Evolutionary conservation across 805 yeast genomes (phyloP).

Genomic region (Wickerhamiella kurtzmanii): DNA sequence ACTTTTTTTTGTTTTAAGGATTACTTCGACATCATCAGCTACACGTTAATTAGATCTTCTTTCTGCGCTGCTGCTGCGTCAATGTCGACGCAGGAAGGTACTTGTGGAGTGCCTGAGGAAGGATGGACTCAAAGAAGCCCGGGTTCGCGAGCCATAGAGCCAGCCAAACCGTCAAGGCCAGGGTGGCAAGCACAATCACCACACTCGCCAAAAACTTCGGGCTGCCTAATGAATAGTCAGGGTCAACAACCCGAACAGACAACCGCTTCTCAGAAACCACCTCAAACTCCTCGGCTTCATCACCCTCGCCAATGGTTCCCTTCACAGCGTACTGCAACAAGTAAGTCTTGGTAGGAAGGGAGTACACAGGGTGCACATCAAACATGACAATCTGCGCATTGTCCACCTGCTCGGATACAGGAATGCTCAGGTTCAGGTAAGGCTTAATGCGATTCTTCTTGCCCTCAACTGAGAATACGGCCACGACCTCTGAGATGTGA

Average conservation of each 20-base stretch:
- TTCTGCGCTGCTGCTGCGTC: background rate
- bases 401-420: constrained; percentile 45
- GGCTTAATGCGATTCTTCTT: constrained; percentile 19
- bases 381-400: constrained; percentile 39
- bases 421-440: constrained; percentile 49
- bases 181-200: constrained; percentile 35
- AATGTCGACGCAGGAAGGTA: background rate
- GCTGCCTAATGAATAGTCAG: constrained; percentile 53
- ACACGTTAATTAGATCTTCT: background rate
- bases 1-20: background rate
- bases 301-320: constrained; percentile 13
- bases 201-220: constrained; percentile 60
- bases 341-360: constrained; percentile 31
- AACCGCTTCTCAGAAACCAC: constrained; percentile 14
- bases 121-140: constrained; percentile 11
- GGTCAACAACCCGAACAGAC: constrained; percentile 42
- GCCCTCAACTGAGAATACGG: constrained; percentile 9
- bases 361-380: constrained; percentile 9
- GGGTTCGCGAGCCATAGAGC: constrained; percentile 24
- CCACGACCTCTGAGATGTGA: constrained; percentile 17
- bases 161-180: constrained; percentile 39
- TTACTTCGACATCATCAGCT: background rate
- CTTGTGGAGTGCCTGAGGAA: constrained; percentile 10
- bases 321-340: constrained; percentile 43
- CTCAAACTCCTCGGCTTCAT: constrained; percentile 15